A percentile compares a stretch with the other conserved stretches of the same genome.
These are phyloP conservation scores for Penicillium sp. DNA, from an alignment of 2,329 filamentous ascomycete species.

Conservation along the genomic window DNA sequence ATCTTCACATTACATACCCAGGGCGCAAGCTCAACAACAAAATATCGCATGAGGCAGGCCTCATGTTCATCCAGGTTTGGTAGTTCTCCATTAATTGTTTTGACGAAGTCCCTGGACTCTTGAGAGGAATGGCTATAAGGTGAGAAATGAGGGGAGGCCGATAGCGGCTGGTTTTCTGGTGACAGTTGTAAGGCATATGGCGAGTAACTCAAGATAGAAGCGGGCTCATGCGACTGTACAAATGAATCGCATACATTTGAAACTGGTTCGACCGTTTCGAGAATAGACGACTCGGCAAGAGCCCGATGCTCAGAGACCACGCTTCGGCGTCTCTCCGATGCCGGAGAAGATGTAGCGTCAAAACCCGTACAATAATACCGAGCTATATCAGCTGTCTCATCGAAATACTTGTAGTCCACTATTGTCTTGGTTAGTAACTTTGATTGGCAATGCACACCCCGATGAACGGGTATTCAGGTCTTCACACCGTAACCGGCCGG, in stretches of 20 bases:
- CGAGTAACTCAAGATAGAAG: background rate
- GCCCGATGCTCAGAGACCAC: slow-evolving; percentile 6
- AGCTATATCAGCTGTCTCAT: slow-evolving; percentile 25
- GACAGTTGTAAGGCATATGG: slow-evolving; percentile 9
- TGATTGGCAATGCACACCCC: slow-evolving; percentile 2
- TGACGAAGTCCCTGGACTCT: background rate
- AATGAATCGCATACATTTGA: slow-evolving; percentile 2
- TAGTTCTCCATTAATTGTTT: background rate
- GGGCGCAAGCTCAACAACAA: slow-evolving; percentile 23
- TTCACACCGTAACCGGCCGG: slow-evolving; percentile 26
- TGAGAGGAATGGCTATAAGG: slow-evolving; percentile 9
- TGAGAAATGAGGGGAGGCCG: slow-evolving; percentile 10
- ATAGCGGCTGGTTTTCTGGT: slow-evolving; percentile 7
- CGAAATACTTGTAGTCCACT: slow-evolving; percentile 24
- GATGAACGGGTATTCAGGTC: background rate
- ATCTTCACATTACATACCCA: slow-evolving; percentile 11
- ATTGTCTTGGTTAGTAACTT: background rate
- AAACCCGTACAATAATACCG: slow-evolving; percentile 15
- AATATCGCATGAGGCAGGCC: slow-evolving; percentile 19
- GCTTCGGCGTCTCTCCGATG: slow-evolving; percentile 4
- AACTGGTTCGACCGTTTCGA: slow-evolving; percentile 1
- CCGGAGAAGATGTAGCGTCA: background rate
- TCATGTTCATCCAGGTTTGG: slow-evolving; percentile 16
- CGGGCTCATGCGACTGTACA: background rate
- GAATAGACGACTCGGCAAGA: slow-evolving; percentile 1